Evolutionary conservation across 1,284 basidiomycete genomes (phyloP), one percentile per base, ranked within the genome.

Genomic region (Paramarasmius palmivorus): DNA sequence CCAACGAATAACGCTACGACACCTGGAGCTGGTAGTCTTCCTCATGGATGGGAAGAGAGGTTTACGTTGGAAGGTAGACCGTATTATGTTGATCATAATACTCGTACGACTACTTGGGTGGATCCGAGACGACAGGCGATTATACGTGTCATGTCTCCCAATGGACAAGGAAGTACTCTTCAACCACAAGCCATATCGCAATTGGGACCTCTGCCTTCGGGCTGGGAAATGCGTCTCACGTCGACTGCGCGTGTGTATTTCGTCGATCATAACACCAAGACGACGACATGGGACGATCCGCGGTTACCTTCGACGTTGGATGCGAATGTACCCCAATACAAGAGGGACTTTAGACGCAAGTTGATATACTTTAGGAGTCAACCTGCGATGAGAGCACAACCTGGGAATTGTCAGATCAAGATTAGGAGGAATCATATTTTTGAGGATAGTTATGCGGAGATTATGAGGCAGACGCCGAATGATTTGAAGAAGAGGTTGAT

Each of bases 271-370:
- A 96, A 94, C 73, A 95, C 91, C 52, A 92, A 92, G 80, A 98
- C 94, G 20, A 98, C 94, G n/a, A 96, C 94, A 1, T 98, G 95
- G 95, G 95, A 97, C 70, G 95, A 98, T 70, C 90, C 92, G 39
- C 83, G 95, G 63, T 73, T 97, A 63, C 93, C 93, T 10, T 91
- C 88, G 20, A 81, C 83, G 36, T 76, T 93, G 58, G 92, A 93
- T 65, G 83, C 92, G 59, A 95, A 94, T 66, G 94, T 96, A 10
- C 94, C 94, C 19, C 94, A 97, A 73, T 96, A 96, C 81, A 97
- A 97, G 80, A 91, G 95, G 48, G 94, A 97, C 76, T 97, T 96
- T 79, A 81, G 94, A 63, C 82, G 94, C 69, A 97, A 97, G 73
- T 86, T 97, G 59, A 95, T 97, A 63, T 97, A 97, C 75, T 97